A percentile compares a stretch with the other conserved stretches of the same genome.
These are phyloP conservation scores for Ascochyta fabae DNA, from an alignment of 2,329 filamentous ascomycete species.

Conservation along the genomic window DNA sequence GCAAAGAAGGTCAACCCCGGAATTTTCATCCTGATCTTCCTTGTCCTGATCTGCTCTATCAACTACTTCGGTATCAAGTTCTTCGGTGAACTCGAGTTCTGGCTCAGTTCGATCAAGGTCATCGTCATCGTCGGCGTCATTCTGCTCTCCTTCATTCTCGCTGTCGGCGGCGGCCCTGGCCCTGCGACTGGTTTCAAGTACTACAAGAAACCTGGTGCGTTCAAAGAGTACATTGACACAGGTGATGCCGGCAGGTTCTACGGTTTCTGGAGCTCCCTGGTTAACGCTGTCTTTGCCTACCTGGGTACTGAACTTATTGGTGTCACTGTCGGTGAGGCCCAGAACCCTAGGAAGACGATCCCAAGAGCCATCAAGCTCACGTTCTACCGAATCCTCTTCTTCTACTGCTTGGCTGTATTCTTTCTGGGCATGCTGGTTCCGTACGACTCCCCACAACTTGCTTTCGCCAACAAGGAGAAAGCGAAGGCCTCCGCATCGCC, in stretches of 20 bases:
- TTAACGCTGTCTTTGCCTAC: slow-evolving; percentile 80
- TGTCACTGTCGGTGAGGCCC: slow-evolving; percentile 79
- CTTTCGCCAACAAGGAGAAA: slow-evolving; percentile 61
- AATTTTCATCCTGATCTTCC: slow-evolving; percentile 73
- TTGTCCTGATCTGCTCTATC: slow-evolving; percentile 52
- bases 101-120: slow-evolving; percentile 56
- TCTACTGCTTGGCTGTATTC: slow-evolving; percentile 77
- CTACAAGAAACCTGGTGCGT: slow-evolving; percentile 54
- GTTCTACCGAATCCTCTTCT: slow-evolving; percentile 82
- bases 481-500: slow-evolving; percentile 65
- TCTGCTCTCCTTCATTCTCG: slow-evolving; percentile 52
- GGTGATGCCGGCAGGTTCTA: slow-evolving; percentile 51
- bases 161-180: slow-evolving; percentile 52
- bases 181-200: slow-evolving; percentile 54
- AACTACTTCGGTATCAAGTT: slow-evolving; percentile 65
- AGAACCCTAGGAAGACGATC: slow-evolving; percentile 78
- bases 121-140: slow-evolving; percentile 55
- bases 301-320: slow-evolving; percentile 75
- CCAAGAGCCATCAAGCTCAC: slow-evolving; percentile 80
- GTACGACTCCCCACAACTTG: slow-evolving; percentile 68
- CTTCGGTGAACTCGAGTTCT: slow-evolving; percentile 59
- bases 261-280: slow-evolving; percentile 70
- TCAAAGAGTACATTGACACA: slow-evolving; percentile 48
- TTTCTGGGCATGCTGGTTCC: slow-evolving; percentile 79
- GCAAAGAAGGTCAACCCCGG: slow-evolving; percentile 73